Evolutionary conservation across 805 yeast genomes (phyloP), one percentile per base, ranked within the genome.

Genomic region (Maudiozyma turicensis): DNA sequence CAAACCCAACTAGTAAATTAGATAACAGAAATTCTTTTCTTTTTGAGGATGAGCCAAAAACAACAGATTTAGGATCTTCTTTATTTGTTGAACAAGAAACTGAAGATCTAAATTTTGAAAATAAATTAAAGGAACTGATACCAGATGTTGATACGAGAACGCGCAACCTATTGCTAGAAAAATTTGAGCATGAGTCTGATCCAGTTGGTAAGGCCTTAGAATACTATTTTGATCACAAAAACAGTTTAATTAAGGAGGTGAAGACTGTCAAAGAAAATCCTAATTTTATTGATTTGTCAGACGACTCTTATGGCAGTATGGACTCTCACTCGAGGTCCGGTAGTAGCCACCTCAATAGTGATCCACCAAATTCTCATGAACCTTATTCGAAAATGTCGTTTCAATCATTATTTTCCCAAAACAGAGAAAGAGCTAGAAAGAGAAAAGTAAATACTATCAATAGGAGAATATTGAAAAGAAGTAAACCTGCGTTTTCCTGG

Each of bases 171-270:
- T 53, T 73, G 10, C 67, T 53, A 45, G 52, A 55, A 1, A 63
- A 60, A 48, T 69, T 62, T 50, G 53, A 56, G n/a, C 47, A 53
- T 13, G 44, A 55, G 0, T 56, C 54, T 1, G 61, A 65, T n/a
- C 57, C 64, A 2, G 56, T 73, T 3, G 52, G 69, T 10, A 56
- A 57, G n/a, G 75, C 79, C 0, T 66, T 72, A 1, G 67, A 70
- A 48, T 68, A 66, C 0, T 72, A 68, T 51, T 66, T 72, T 48
- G 76, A 72, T 31, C 44, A 51, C 32, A 30, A n/a, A 14, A 46
- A 46, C 8, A 40, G 29, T 11, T 28, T n/a, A 9, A 29, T n/a
- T 4, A n/a, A 8, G 28, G 26, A 10, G n/a, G 6, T 20, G 26
- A 20, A 20, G 26, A 20, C 26, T 20, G 26, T 28, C 13, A n/a